These are phyloP conservation scores for Biscogniauxia sp. DNA, from an alignment of 2,329 filamentous ascomycete genomes.

Conservation along the genomic window DNA sequence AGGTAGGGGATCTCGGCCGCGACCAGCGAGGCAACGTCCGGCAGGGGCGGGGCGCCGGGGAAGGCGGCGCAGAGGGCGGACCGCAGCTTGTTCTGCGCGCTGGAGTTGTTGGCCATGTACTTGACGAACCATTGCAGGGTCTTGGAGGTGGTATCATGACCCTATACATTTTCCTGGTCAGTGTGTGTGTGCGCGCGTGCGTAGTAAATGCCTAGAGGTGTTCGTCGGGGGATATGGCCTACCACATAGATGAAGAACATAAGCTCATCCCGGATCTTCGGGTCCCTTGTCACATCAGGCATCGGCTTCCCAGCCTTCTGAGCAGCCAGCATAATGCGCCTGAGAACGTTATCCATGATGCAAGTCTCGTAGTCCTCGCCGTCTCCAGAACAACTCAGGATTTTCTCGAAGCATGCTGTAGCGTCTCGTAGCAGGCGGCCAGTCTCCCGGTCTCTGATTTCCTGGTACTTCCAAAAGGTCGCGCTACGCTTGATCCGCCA, in stretches of 20 bases:
- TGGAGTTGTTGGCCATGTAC: constrained; percentile 33
- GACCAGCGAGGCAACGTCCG: constrained; percentile 33
- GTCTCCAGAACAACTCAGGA: constrained; percentile 17
- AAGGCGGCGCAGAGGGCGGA: constrained; percentile 28
- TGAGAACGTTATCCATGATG: constrained; percentile 36
- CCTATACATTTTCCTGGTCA: constrained; percentile 19
- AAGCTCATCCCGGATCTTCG: constrained; percentile 28
- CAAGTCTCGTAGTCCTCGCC: constrained; percentile 30
- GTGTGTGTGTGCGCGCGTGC: constrained; percentile 2
- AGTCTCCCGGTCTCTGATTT: constrained; percentile 20
- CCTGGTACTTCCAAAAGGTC: constrained; percentile 18
- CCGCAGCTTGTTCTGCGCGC: constrained; percentile 36
- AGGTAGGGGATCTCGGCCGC: constrained; percentile 37
- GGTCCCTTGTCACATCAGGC: constrained; percentile 23
- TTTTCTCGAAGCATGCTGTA: constrained; percentile 17
- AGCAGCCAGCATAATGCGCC: constrained; percentile 32
- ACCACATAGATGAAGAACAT: constrained; percentile 21
- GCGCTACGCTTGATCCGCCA: constrained; percentile 11
- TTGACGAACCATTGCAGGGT: constrained; percentile 42
- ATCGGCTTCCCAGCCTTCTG: constrained; percentile 31
- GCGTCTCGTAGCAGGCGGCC: constrained; percentile 21
- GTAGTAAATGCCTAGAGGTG: too few relatives aligned
- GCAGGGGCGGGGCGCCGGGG: constrained; percentile 20
- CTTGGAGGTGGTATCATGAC: constrained; percentile 45
- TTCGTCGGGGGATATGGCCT: constrained; percentile 7